Evolutionary conservation across 805 yeast genomes (phyloP).

Genomic region (Maudiozyma pseudohumilis): DNA sequence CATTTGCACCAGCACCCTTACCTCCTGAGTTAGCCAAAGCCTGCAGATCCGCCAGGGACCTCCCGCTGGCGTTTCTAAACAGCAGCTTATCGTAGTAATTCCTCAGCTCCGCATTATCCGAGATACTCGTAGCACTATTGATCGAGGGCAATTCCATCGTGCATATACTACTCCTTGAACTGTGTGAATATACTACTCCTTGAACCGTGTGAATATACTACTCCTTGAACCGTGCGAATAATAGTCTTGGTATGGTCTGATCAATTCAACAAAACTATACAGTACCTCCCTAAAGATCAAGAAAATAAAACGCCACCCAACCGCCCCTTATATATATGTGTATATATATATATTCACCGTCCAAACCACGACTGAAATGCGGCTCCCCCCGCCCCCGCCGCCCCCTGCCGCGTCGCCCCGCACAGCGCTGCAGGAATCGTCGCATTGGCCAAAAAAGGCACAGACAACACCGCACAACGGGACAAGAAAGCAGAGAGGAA

Average conservation of each 20-base stretch:
- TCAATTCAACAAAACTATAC: too few species aligned
- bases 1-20: too few species aligned
- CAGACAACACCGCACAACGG: too few species aligned
- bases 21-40: too few species aligned
- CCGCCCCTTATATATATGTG: background rate
- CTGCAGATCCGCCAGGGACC: conserved; percentile 26
- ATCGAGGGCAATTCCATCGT: conserved; percentile 24
- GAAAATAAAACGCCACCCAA: too few species aligned
- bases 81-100: conserved; percentile 28
- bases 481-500: too few species aligned
- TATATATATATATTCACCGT: background rate
- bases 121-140: conserved; percentile 27
- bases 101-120: conserved; percentile 26
- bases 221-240: background rate
- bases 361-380: background rate
- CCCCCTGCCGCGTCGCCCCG: background rate
- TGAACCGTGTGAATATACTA: background rate
- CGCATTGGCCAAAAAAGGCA: too few species aligned
- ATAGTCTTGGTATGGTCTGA: too few species aligned
- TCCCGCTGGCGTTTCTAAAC: conserved; percentile 27
- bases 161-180: background rate
- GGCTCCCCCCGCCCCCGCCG: background rate
- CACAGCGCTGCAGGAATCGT: too few species aligned
- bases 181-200: background rate
- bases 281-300: too few species aligned